Evolutionary conservation across 2,329 filamentous ascomycete species (phyloP), one percentile per base, ranked within the genome.

Genomic region (Diaporthe velutina): DNA sequence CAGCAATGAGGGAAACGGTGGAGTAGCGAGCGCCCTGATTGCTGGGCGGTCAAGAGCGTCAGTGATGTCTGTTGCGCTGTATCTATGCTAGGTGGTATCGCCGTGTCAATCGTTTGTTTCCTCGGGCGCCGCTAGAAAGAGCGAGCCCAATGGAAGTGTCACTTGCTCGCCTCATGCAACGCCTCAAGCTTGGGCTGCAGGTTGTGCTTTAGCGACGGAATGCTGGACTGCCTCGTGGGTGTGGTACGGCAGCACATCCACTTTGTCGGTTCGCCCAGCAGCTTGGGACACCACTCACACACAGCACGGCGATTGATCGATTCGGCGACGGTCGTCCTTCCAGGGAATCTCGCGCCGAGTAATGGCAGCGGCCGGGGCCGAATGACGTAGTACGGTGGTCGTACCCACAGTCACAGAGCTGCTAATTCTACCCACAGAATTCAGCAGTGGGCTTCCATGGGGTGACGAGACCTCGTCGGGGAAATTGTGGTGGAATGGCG

Each of bases 401-500:
- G 64, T 68, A 68, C 19, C 64, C 61, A 67, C 61, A 67, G 30
- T 67, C 22, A 45, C 30, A 67, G 30, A 67, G 61, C 61, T 67
- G 61, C 61, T n/a, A 50, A 7, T 19, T 10, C 42, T 19, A 42
- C 61, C 45, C 64, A 64, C 73, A 64, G 50, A 57, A 60, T 17
- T 50, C 17, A 35, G n/a, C 54, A 68, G 70, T 58, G 60, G 70
- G 68, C 25, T 60, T 57, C 50, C 60, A 67, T 75, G 60, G 70
- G 60, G 61, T 42, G 70, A 73, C 42, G 40, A 55, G 52, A 55
- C 35, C 17, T 68, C 33, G 57, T 64, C 64, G 64, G 74, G 74
- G 71, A 73, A 64, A 70, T 73, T 75, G 71, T 70, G 71, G 74
- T 73, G 74, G 38, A 68, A 60, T 48, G 54, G 66, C 28, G 74